Evolutionary conservation across 2,329 filamentous ascomycete genomes (phyloP), one percentile per base, ranked within the genome.

Genomic region (Furcasterigmium sp.): DNA sequence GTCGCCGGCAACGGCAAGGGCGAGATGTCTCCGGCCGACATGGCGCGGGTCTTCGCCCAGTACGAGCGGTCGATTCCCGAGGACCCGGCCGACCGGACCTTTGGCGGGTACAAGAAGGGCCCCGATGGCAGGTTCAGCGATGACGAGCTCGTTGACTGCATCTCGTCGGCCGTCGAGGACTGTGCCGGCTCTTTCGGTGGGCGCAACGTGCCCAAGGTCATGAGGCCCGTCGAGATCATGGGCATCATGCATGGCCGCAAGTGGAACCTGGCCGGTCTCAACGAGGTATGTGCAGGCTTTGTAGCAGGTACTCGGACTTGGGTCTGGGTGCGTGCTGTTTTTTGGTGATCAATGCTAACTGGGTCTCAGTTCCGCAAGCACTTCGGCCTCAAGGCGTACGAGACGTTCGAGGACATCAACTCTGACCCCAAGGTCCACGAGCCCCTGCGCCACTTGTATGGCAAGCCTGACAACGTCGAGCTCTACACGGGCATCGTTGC

Each of bases 361-460:
- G 7, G 23, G 11, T 7, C 28, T 17, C 21, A 39, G 67, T 94
- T 93, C 70, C 78, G 88, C 41, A 83, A 85, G 59, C 86, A 90
- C 65, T 91, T 91, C 53, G 81, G 83, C 2, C 69, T 95, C 6
- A 85, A 86, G 63, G 76, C 79, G 1, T 84, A 94, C 56, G 78
- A 82, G 18, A 85, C 73, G 0, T 94, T 94, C 47, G 85, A 91
- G 59, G 86, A 91, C 40, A 90, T 94, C 65, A 93, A 91, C 60
- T 80, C 83, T 0, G 84, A 93, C 52, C 83, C 83, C 0, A 75
- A 78, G 13, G 76, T 91, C 14, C 78, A 85, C 3, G 73, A 84
- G 38, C 70, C 79, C 20, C 72, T 90, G 5, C 71, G 75, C 14
- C 71, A 81, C 44, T 70, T 93, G 10, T 90, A 90, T 59, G 84